Conservation (phyloP, 495 filamentous ascomycete genomes). For the Podospora pseudocomata region DNA sequence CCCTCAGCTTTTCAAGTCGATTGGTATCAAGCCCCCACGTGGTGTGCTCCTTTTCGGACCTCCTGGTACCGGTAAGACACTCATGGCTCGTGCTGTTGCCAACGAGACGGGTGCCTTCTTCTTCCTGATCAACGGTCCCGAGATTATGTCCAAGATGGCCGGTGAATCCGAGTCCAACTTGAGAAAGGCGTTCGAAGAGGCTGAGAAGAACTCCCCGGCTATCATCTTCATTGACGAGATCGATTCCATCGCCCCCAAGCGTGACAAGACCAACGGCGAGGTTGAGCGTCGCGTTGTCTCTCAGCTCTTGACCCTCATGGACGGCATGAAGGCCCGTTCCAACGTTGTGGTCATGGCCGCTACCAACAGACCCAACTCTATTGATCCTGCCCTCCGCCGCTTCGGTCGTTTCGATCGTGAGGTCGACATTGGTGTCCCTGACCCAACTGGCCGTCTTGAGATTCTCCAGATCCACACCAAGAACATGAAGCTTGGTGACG, state of each 20-base stretch:
- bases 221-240: slow-evolving; percentile 99
- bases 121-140: slow-evolving; percentile 98
- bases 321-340: slow-evolving; percentile 98
- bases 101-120: slow-evolving; percentile 99
- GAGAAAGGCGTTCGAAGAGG: slow-evolving; percentile 96
- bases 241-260: slow-evolving; percentile 97
- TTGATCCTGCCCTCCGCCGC: slow-evolving; percentile 93
- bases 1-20: slow-evolving; percentile 98
- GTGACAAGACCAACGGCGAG: slow-evolving; percentile 99
- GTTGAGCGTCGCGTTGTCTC: slow-evolving; percentile 98
- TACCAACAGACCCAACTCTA: slow-evolving; percentile 95
- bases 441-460: slow-evolving; percentile 97
- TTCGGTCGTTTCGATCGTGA: slow-evolving; percentile 98
- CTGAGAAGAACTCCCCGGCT: slow-evolving; percentile 97
- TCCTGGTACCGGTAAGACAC: slow-evolving; percentile 97
- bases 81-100: slow-evolving; percentile 97
- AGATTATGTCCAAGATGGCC: slow-evolving; percentile 99
- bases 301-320: slow-evolving; percentile 96
- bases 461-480: slow-evolving; percentile 99
- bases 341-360: slow-evolving; percentile 99
- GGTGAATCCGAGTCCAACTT: slow-evolving; percentile 98
- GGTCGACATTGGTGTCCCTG: slow-evolving; percentile 95
- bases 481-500: slow-evolving; percentile 99
- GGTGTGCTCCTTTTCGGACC: slow-evolving; percentile 97
- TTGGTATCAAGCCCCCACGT: slow-evolving; percentile 98